These are phyloP conservation scores for Cladosporium sp. DNA, from an alignment of 2,329 filamentous ascomycete species.

Conservation along the genomic window DNA sequence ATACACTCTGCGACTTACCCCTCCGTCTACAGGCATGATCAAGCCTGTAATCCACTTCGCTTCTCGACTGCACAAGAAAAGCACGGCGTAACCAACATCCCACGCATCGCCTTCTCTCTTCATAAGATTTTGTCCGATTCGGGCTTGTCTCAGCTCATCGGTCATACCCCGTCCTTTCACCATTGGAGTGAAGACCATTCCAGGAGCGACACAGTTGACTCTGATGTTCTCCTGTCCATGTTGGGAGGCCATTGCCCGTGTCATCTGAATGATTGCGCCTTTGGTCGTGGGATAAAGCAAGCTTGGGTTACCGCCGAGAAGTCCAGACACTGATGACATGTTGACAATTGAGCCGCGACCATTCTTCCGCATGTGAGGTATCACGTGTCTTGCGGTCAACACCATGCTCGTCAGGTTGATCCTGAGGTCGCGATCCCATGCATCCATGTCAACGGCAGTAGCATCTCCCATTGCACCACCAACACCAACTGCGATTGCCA, in stretches of 20 bases:
- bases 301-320: slow-evolving; percentile 27
- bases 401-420: slow-evolving; percentile 38
- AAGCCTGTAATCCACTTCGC: slow-evolving; percentile 23
- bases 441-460: slow-evolving; percentile 26
- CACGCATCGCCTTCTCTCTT: slow-evolving; percentile 20
- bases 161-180: slow-evolving; percentile 24
- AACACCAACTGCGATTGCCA: slow-evolving; percentile 27
- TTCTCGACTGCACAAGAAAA: slow-evolving; percentile 19
- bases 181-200: slow-evolving; percentile 30
- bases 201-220: slow-evolving; percentile 50
- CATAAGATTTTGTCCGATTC: slow-evolving; percentile 26
- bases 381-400: slow-evolving; percentile 29
- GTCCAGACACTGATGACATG: slow-evolving; percentile 32
- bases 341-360: slow-evolving; percentile 36
- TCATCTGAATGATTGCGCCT: slow-evolving; percentile 47
- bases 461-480: slow-evolving; percentile 32
- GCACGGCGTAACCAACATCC: slow-evolving; percentile 20
- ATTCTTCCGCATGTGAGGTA: slow-evolving; percentile 34
- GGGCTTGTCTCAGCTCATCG: slow-evolving; percentile 24
- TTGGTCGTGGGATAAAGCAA: slow-evolving; percentile 33
- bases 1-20: slow-evolving; percentile 15
- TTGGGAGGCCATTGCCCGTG: slow-evolving; percentile 49
- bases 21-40: slow-evolving; percentile 24
- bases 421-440: slow-evolving; percentile 30
- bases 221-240: slow-evolving; percentile 45